Evolutionary conservation across 2,329 filamentous ascomycete species (phyloP).

Genomic region (Kalmusia sp.): DNA sequence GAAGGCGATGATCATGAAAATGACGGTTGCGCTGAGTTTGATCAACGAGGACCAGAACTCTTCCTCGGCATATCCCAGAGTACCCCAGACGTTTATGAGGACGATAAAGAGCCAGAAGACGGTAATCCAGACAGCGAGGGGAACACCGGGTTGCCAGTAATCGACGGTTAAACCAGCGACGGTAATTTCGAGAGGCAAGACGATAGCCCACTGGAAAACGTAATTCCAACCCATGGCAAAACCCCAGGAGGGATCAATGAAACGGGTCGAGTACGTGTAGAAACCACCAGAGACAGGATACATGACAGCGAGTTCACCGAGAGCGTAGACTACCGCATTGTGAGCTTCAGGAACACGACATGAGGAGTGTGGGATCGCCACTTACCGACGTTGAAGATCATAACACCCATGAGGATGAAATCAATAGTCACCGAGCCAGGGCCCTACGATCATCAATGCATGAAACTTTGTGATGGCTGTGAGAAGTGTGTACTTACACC

Average conservation of each 20-base stretch:
- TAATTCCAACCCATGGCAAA: constrained; percentile 48
- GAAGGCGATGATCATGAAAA: constrained; percentile 56
- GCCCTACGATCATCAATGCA: constrained; percentile 28
- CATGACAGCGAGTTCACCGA: constrained; percentile 63
- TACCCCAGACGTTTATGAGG: constrained; percentile 48
- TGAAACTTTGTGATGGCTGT: not conserved
- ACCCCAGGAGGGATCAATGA: constrained; percentile 56
- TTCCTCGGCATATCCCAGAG: constrained; percentile 50
- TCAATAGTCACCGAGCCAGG: constrained; percentile 46
- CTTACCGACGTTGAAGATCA: constrained; percentile 50
- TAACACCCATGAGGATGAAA: constrained; percentile 48
- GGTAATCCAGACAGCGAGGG: constrained; percentile 45
- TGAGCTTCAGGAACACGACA: constrained; percentile 41
- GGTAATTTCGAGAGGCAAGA: constrained; percentile 48
- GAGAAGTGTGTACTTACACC: constrained; percentile 51
- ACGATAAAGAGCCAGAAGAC: constrained; percentile 48
- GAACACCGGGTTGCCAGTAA: constrained; percentile 41
- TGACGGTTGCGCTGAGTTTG: constrained; percentile 45
- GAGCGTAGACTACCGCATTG: constrained; percentile 57
- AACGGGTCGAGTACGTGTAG: constrained; percentile 59
- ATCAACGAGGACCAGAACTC: constrained; percentile 48
- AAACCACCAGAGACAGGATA: constrained; percentile 63
- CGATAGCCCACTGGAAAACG: constrained; percentile 46
- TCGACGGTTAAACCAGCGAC: constrained; percentile 47
- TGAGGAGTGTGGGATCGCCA: constrained; percentile 22